Conservation (phyloP, 129 eudicot genomes). For the Logfia minima region DNA sequence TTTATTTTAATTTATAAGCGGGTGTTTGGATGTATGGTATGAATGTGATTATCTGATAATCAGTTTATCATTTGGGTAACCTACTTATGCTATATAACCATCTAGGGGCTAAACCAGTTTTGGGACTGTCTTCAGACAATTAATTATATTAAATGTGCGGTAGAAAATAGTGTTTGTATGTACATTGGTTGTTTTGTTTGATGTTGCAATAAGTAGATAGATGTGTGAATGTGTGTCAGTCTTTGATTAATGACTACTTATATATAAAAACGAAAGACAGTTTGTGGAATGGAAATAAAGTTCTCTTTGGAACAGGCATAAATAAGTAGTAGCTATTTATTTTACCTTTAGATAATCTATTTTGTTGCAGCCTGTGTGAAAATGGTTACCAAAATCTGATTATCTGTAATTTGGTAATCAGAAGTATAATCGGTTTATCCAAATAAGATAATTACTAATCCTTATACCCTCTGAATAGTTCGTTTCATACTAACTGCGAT, state of each 20-base stretch:
- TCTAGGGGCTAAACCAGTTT: neutral
- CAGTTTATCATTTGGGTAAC: neutral
- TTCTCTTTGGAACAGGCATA: neutral
- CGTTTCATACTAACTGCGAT: neutral
- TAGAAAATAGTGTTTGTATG: neutral
- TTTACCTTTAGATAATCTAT: no score
- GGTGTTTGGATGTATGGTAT: neutral
- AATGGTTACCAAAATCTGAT: neutral
- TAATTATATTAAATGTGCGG: neutral
- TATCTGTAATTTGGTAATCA: neutral
- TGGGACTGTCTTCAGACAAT: neutral
- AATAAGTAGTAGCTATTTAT: no score
- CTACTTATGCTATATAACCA: constrained; percentile 1
- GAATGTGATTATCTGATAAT: no score
- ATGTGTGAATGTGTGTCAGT: neutral
- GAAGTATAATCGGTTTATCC: neutral
- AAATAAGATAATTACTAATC: neutral
- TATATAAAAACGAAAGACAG: neutral
- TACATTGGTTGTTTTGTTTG: neutral
- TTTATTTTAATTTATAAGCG: neutral
- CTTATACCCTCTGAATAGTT: neutral
- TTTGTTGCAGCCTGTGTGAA: neutral
- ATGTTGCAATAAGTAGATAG: neutral
- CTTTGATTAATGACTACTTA: neutral
- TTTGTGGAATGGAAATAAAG: neutral